Percentiles rank a stretch among this genome's conserved stretches.
phyloP scores from a whole-genome alignment of 2,329 filamentous ascomycete genomes.

The Fusarium avenaceum region DNA sequence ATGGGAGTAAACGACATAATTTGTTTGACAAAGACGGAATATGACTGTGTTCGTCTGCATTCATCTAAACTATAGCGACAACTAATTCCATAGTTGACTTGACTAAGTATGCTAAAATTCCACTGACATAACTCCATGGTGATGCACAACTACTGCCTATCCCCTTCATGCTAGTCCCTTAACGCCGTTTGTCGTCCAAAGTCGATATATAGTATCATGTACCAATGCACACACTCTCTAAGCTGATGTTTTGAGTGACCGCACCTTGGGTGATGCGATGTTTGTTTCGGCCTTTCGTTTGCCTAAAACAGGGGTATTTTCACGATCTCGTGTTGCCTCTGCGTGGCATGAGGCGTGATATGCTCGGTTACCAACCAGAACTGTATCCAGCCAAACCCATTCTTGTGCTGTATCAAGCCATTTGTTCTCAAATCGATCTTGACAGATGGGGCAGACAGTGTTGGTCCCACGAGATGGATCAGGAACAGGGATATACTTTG shows the following conservation, averaged over 20 bases:
- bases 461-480: slow-evolving; percentile 81
- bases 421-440: slow-evolving; percentile 92
- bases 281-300: slow-evolving; percentile 81
- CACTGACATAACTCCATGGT: slow-evolving; percentile 32
- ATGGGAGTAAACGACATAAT: neutral
- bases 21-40: neutral
- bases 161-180: slow-evolving; percentile 32
- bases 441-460: slow-evolving; percentile 90
- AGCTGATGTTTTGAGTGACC: slow-evolving; percentile 54
- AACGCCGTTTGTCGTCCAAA: slow-evolving; percentile 37
- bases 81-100: slow-evolving; percentile 7
- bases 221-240: slow-evolving; percentile 28
- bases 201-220: slow-evolving; percentile 10
- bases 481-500: slow-evolving; percentile 85
- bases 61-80: slow-evolving; percentile 8
- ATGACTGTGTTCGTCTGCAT: neutral
- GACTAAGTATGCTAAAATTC: slow-evolving; percentile 19
- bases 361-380: slow-evolving; percentile 80
- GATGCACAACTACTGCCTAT: slow-evolving; percentile 34
- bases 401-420: slow-evolving; percentile 96
- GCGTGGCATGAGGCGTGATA: slow-evolving; percentile 92
- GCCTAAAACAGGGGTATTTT: slow-evolving; percentile 69
- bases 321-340: slow-evolving; percentile 79
- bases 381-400: slow-evolving; percentile 95
- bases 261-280: slow-evolving; percentile 55